Percentiles rank a stretch among this genome's conserved stretches.
Evolutionary conservation across 228 moss, liverwort and hornwort species (phyloP).

Genomic region (Sphagnum fallax): DNA sequence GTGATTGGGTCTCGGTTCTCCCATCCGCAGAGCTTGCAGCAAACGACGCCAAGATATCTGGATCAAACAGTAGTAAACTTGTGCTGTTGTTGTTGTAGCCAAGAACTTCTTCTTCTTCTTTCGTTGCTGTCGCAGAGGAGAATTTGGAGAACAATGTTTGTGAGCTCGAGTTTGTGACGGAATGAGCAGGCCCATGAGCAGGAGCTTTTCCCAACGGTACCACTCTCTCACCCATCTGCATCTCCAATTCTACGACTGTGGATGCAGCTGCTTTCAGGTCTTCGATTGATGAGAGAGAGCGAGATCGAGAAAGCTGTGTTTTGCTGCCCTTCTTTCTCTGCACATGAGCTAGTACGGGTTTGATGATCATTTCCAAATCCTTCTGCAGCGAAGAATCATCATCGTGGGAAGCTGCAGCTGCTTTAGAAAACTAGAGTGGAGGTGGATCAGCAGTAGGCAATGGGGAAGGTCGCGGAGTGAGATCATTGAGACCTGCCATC

Average conservation of each 20-base stretch:
- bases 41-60: slow-evolving; percentile 76
- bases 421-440: slow-evolving; percentile 2
- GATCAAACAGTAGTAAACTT: slow-evolving; percentile 47
- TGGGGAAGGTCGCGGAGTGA: slow-evolving; percentile 32
- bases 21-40: slow-evolving; percentile 45
- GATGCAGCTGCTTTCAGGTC: slow-evolving; percentile 4
- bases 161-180: too few species aligned
- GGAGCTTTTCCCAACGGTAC: too few species aligned
- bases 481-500: slow-evolving; percentile 89
- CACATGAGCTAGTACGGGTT: slow-evolving; percentile 11
- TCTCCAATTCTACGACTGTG: too few species aligned
- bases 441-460: background rate
- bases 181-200: too few species aligned
- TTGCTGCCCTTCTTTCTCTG: slow-evolving; percentile 16
- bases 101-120: slow-evolving; percentile 16
- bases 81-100: slow-evolving; percentile 2
- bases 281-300: slow-evolving; percentile 34
- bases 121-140: too few species aligned
- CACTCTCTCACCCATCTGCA: too few species aligned
- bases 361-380: too few species aligned
- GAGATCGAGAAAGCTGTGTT: slow-evolving; percentile 22
- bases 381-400: slow-evolving; percentile 20
- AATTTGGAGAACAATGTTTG: too few species aligned
- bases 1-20: slow-evolving; percentile 24
- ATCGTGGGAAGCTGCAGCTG: background rate